phyloP scores from a whole-genome alignment of 139 green algal genomes.

The Coccomyxa sp. region DNA sequence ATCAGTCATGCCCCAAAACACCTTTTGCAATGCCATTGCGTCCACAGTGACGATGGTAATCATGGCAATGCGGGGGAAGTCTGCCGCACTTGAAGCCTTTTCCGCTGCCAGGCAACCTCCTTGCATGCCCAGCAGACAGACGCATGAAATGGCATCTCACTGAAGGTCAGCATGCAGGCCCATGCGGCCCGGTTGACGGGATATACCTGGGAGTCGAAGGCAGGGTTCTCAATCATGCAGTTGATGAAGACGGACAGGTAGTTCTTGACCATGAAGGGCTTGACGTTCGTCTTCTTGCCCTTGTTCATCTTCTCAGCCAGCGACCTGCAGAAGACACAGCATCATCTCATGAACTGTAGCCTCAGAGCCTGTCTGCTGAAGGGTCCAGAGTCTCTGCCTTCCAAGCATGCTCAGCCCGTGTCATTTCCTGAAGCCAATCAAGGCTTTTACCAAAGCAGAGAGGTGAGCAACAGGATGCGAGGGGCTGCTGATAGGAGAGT shows the following conservation, averaged over 20 bases:
- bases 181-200: background rate
- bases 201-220: constrained; percentile 95
- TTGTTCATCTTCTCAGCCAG: constrained; percentile 88
- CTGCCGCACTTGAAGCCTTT: no score
- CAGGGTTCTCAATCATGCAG: constrained; percentile 93
- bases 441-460: no score
- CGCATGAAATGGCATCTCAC: background rate
- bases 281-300: constrained; percentile 92
- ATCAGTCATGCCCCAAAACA: background rate
- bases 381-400: no score
- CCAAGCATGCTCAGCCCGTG: no score
- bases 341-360: no score
- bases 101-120: background rate
- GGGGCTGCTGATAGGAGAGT: no score
- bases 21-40: no score
- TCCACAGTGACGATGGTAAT: background rate
- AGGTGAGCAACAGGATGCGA: no score
- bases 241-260: constrained; percentile 99
- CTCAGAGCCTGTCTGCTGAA: no score
- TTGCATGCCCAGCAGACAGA: background rate
- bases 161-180: background rate
- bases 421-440: no score
- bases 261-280: constrained; percentile 96
- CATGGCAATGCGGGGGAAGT: background rate
- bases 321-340: constrained; percentile 29